Evolutionary conservation across 306 rosid species (phyloP), one percentile per base, ranked within the genome.

Genomic region (Rosa chinensis): DNA sequence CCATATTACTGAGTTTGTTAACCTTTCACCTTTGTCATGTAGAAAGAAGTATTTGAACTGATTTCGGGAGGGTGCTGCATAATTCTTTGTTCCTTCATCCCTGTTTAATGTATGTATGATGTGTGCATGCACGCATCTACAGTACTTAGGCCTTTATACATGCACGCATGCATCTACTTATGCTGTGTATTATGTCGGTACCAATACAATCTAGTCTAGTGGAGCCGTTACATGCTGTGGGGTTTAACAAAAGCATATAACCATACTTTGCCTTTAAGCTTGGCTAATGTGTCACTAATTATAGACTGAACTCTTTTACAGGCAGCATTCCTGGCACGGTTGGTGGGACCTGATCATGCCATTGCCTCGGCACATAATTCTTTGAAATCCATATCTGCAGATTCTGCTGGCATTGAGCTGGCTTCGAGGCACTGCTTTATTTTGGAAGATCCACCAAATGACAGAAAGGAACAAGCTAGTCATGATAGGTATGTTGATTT

Each of bases 321-420:
- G 98, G 97, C 96, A 80, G 84, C 89, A 59, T 90, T 94, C 86
- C 89, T 92, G 35, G 85, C 90, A 85, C 87, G 83, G 48, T 80
- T 94, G 85, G 91, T 87, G 77, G 94, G 97, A 85, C 79, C 98
- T 66, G 97, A 94, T 82, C 56, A 87, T 81, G 96, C 90, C 20
- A 81, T 88, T 88, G 96, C 94, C 74, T 92, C 98, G 58, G 88
- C 97, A 28, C 98, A 85, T 84, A 82, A 82, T 78, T 90, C 93
- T 70, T 79, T 92, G 59, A 94, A 92, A 82, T 85, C 93, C 77
- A 45, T 90, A 55, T 85, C 90, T 73, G 89, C 87, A 55, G 88
- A 82, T 78, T 84, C 90, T 83, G 88, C 97, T 72, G 85, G 89
- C 78, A 81, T 87, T 32, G 92, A 90, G 84, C 88, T 94, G 82